Base-by-base conservation (phyloP, 2,329 filamentous ascomycete genomes). In the Diaporthe nobilis region DNA sequence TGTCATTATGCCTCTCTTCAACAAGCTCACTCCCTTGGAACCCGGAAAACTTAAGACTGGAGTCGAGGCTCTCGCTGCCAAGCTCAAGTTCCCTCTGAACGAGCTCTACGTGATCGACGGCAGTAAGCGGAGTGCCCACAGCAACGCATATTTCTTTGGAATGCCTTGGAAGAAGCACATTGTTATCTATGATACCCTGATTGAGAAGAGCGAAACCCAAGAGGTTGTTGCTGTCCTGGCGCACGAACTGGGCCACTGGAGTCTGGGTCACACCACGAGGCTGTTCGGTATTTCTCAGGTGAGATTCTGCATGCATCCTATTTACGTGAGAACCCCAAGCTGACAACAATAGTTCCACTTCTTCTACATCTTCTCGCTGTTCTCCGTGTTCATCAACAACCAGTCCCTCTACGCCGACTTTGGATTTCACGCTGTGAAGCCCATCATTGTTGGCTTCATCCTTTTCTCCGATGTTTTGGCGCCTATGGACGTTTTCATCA, bases 111-210 rank as follows among this genome's bases (percentile, higher is more conserved):
- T 98, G 81, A 99, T 99, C 81, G 95, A 98, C 83, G 95, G 95
- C 68, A 96, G 94, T 87, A 96, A 96, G 88, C 91, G 95, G 80
- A 95, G 93, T 82, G 94, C 94, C 34, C 95, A 98, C 86, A 95
- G 93, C 86, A 98, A 98, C 82, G 94, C 95, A 28, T 98, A 97
- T 86, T 99, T 99, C 87, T 98, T 97, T 81, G 97, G 97, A 77
- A 91, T 99, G 74, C 97, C 97, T 57, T 99, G 96, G 96, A 98
- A 98, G 91, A 98, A 98, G 91, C 97, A 98, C 88, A 99, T 99
- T 87, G 97, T 99, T 82, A 97, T 99, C 82, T 99, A 98, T 84
- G 97, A 99, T 83, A 99, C 97, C 7, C 87, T 99, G 78, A 95
- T 99, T 78, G 96, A 98, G 86, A 98, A 98, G 91, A 97, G 94